Base-by-base conservation (phyloP, 2,329 filamentous ascomycete species). In the Xylaria sp. region DNA sequence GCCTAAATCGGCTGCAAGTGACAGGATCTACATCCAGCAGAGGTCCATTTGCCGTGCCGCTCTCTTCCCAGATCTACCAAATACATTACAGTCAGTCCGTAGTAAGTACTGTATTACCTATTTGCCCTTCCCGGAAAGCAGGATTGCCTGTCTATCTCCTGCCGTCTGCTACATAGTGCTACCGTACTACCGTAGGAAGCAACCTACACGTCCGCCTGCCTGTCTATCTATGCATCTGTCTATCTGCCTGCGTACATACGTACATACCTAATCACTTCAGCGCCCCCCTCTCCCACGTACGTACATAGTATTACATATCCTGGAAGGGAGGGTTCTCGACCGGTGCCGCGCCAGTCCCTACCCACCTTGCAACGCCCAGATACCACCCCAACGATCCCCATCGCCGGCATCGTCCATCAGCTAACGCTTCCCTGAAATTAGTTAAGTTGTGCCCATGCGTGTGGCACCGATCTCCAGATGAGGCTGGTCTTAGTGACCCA, bases 1-100 rank as follows among this genome's bases (percentile, higher is more conserved):
- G 76, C 77, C 79, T 79, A 76, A 78, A 78, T 73, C 72, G 75
- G 77, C 71, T 72, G 72, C 73, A 74, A 74, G 75, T 76, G 68
- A 73, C 70, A 74, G 72, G 71, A 72, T 69, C 71, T 76, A 69
- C 71, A 64, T 42, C 67, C 65, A 67, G 72, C 71, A 69, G 72
- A 74, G 69, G 69, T 73, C 75, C 73, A 72, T 74, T 74, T 76
- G 69, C 73, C 74, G 73, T 73, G 70, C 73, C 72, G 71, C 76
- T 73, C 58, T 65, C 51, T 64, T 51, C 72, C 70, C 73, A 74
- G 72, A 72, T 75, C 67, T 75, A 65, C 65, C 42, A 68, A 72
- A 33, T 55, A 50, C 64, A 49, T 29, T 29, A 17, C 45, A 25
- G 20, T 45, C 42, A 45, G 42, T 22, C 10, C 20, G 13, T 45